Base-by-base conservation (phyloP, 805 yeast genomes). In the Starmerella geochares region DNA sequence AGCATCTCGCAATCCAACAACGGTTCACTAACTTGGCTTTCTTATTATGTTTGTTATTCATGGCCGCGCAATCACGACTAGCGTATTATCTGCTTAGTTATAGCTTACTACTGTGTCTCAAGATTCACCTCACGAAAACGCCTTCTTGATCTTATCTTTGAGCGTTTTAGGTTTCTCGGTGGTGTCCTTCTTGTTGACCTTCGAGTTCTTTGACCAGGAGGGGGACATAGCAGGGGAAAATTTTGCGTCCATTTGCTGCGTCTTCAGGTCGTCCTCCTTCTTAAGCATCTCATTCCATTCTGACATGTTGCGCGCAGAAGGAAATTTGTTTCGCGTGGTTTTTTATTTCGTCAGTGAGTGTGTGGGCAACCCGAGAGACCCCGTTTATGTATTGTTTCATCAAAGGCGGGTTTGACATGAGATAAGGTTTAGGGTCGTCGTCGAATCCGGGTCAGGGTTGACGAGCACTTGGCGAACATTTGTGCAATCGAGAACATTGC, bases 211-310 rank as follows among this genome's bases (percentile, higher is more conserved):
- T 11, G 63, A 60, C 63, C 63, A 60, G 37, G 58, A 50, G 21
- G 63, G 63, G 24, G 63, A 60, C 63, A 60, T 60, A 9, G 48
- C 62, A 4, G 62, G 62, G 1, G 62, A 56, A 42, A 60, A 54
- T 24, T 54, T 36, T 8, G 53, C 60, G 42, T 57, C 62, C 48
- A 52, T 44, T 25, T 51, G 36, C 55, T 54, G 54, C 25, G 53
- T 53, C 47, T 54, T 53, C 21, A 40, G 37, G 46, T 53, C 53
- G 16, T 54, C 45, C 33, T 49, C 50, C 8, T 47, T 47, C 39
- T 44, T 48, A 27, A 40, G 28, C 36, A 52, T 46, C 24, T 43
- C 54, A 39, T 55, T 53, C 49, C 43, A 54, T 23, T 51, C 57
- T 23, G 57, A 54, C 57, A 54, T 54, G n/a, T 17, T 24, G 21